Evolutionary conservation across 208 protist genomes (phyloP), one percentile per base, ranked within the genome.

Genomic region (Spongospora subterranea): DNA sequence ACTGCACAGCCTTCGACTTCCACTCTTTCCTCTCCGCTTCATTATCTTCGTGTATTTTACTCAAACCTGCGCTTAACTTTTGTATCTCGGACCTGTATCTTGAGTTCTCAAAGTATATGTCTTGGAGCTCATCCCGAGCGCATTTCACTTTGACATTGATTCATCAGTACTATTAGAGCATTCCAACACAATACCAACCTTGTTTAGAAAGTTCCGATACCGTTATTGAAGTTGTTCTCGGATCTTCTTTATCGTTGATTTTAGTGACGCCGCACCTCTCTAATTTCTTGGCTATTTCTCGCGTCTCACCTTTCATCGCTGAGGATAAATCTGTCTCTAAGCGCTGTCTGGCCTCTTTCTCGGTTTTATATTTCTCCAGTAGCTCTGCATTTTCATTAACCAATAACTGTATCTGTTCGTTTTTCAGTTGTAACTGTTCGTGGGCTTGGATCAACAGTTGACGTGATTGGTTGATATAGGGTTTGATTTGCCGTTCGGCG

Each of bases 41-140:
- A 43, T 43, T 82, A 20, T 82, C 17, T n/a, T 82, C 71, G 71
- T 82, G 11, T 6, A 82, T 35, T n/a, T 82, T 82, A 6, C 35
- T n/a, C 71, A 82, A 43, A 35, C 17, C 71, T 20, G n/a, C 35
- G 6, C 17, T 82, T 43, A 82, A n/a, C 71, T 82, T 82, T n/a
- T 82, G 71, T 43, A 82, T 43, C n/a, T 82, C 71, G 17, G 71
- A 35, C 13, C 71, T 35, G 71, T 82, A 82, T 43, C 71, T 6
- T 43, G 71, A 82, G n/a, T 82, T 82, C n/a, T 82, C 71, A 43
- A 82, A 82, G n/a, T 82, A 82, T 35, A 82, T 82, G 17, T 82
- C 71, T 43, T 82, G 71, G 13, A 82, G 40, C n/a, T 82, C 71
- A 43, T 82, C 71, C 17, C 71, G 6, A 35, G 71, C 71, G 17